Evolutionary conservation across 2,329 filamentous ascomycete species (phyloP), one percentile per base, ranked within the genome.

Genomic region (Thielaviopsis populi): DNA sequence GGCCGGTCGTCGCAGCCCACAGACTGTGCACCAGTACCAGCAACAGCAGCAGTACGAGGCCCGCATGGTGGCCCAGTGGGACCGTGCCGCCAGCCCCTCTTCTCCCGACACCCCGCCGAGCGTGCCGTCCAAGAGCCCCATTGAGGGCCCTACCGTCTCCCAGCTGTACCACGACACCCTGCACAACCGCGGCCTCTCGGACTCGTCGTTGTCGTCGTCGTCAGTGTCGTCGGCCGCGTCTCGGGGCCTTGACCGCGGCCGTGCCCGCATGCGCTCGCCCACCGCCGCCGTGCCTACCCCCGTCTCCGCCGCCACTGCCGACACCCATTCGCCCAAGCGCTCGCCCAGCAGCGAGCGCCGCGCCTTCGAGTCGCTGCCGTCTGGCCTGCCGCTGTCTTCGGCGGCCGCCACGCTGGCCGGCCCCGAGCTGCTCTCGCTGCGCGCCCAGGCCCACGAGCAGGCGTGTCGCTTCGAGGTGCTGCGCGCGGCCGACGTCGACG

Each of bases 401-500:
- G 84, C 80, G 0, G 68, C 72, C 0, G 73, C 73, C 37, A 75
- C 76, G 58, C 69, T 87, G 19, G 76, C 76, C 13, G 69, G 74
- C 7, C 69, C 71, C 1, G 83, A 87, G 63, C 70, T 83, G 15
- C 72, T 72, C 10, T 73, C 75, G 3, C 73, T 88, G 24, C 79
- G 82, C 64, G 79, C 77, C 67, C 84, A 87, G 69, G 84, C 85
- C 1, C 73, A 83, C 43, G 80, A 81, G 37, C 84, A 87, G 70
- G 82, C 81, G 0, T 76, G 80, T 43, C 77, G 82, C 37, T 88
- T 87, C 67, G 83, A 87, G 71, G 78, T 88, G n/a, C 76, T 88
- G 24, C 76, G 74, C 58, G 77, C 78, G 61, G 79, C 81, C 30
- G 83, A 87, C 67, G 84, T 87, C 15, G 83, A 86, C 61, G 75